Percentiles rank a stretch among this genome's conserved stretches.
phyloP scores from a whole-genome alignment of 192 early-diverging fungal species.

The Linnemannia zychae region DNA sequence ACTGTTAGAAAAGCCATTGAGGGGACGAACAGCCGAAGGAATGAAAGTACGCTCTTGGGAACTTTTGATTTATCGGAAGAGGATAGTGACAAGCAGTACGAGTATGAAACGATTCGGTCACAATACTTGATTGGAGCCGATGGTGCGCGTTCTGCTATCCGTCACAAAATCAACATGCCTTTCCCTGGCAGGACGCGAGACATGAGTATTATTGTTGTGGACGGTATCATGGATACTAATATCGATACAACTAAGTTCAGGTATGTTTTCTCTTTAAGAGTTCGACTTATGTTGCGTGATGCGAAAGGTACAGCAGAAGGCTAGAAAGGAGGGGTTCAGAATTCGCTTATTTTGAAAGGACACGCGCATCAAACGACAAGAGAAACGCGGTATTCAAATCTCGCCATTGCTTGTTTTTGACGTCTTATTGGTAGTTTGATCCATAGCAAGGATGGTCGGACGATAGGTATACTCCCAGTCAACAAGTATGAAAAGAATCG shows the following conservation, averaged over 20 bases:
- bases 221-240: constrained; percentile 21
- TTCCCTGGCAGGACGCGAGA: constrained; percentile 26
- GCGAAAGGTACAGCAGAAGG: too few species aligned
- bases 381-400: too few species aligned
- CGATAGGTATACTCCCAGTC: too few species aligned
- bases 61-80: not conserved
- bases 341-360: too few species aligned
- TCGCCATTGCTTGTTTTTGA: too few species aligned
- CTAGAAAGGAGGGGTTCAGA: too few species aligned
- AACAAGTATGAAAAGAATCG: too few species aligned
- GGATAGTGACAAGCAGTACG: constrained; percentile 15
- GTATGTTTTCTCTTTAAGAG: too few species aligned
- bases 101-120: constrained; percentile 7
- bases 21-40: not conserved
- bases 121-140: constrained; percentile 42
- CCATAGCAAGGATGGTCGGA: too few species aligned
- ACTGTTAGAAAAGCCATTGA: not conserved
- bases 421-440: too few species aligned
- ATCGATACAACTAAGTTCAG: not conserved
- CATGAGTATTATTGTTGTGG: constrained; percentile 23
- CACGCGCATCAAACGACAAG: too few species aligned
- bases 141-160: constrained; percentile 28
- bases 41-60: not conserved
- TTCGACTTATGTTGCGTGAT: too few species aligned
- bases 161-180: constrained; percentile 29